Conservation (phyloP, 768 basidiomycete genomes). For the Naematelia aurantialba region DNA sequence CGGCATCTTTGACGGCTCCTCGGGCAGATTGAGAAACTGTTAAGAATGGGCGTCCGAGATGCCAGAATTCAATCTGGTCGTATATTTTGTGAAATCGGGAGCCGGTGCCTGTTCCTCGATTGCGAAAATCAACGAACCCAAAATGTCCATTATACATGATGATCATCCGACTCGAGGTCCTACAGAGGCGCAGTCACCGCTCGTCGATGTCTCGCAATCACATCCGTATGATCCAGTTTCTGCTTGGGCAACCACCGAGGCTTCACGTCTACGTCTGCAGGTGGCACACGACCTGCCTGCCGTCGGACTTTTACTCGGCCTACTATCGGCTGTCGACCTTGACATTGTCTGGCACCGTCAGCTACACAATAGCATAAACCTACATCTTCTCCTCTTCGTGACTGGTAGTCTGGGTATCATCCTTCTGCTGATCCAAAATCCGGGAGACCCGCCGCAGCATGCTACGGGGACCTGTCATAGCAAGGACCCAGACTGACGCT, state of each 20-base stretch:
- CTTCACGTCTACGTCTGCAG: neutral
- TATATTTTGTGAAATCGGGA: no score
- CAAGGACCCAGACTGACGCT: neutral
- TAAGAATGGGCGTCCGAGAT: no score
- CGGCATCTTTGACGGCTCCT: constrained; percentile 17
- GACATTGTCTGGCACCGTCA: no score
- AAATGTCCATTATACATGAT: neutral
- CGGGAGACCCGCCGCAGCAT: neutral
- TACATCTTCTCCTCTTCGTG: neutral
- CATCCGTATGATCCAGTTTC: neutral
- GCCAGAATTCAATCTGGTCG: no score
- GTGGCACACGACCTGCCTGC: neutral
- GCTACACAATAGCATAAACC: no score
- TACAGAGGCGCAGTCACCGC: neutral
- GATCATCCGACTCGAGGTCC: neutral
- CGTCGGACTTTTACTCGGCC: no score
- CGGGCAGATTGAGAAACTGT: no score
- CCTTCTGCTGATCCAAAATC: neutral
- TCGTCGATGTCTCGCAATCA: neutral
- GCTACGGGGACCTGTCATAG: neutral
- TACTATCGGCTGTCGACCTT: no score
- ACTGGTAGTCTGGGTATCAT: neutral
- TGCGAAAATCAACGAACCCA: neutral
- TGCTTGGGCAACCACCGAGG: neutral
- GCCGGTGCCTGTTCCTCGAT: no score